Evolutionary conservation across 345 rosid genomes (phyloP), one percentile per base, ranked within the genome.

Genomic region (Arabidopsis arenosa): DNA sequence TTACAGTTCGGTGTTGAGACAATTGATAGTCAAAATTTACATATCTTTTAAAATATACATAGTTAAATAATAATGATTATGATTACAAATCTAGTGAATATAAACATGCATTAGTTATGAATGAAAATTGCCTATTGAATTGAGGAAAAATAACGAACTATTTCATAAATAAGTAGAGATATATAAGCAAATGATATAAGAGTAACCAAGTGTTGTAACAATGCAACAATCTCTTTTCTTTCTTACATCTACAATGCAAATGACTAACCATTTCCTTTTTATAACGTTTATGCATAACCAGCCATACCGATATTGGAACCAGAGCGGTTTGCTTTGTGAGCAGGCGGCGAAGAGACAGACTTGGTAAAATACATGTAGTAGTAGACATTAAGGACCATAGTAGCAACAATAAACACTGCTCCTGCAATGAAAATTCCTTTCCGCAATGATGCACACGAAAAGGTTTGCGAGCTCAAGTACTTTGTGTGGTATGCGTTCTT

Each of bases 401-500:
- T 90, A 9, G 93, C 91, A 18, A 95, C 85, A 55, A 84, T 89
- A 70, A 95, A 95, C 8, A 90, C 94, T 5, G 98, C 98, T 59
- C 93, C 99, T 3, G 99, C 90, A 52, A 92, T 82, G 72, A 95
- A 95, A 54, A 95, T 87, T 11, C 98, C 98, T 83, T 90, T 92
- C 59, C 98, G 80, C 77, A 95, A 77, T 36, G 98, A 64, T 28
- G 86, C 93, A 26, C 99, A 95, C 1, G 99, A 86, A 75, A 95
- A 80, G 59, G 90, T 87, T 75, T 90, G 90, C 2, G 94, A 91
- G 18, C 81, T 86, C 14, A 93, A 83, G 72, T 90, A 95, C 87
- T 89, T 90, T 54, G 99, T 95, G 86, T 92, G 98, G 70, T 92
- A 92, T 17, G 99, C 99, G 72, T 95, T 95, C 80, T 85, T 85